These are phyloP conservation scores for Curvularia eragrostidis DNA, from an alignment of 2,329 filamentous ascomycete species.

Conservation along the genomic window DNA sequence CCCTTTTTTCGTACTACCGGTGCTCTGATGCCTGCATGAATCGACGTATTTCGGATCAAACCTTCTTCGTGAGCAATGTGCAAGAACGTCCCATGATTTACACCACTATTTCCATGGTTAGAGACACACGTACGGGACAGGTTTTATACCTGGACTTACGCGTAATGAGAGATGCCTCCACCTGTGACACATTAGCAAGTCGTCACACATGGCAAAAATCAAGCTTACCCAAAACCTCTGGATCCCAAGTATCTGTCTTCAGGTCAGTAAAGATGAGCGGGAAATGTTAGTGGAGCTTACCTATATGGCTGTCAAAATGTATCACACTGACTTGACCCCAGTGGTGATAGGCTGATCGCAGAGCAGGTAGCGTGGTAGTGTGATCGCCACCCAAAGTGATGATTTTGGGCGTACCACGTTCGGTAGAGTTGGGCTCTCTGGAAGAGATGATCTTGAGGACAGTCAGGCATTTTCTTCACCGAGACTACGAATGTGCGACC, in stretches of 20 bases:
- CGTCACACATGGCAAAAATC: not conserved
- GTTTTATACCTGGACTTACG: slow-evolving; percentile 50
- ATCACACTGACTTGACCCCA: slow-evolving; percentile 65
- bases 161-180: slow-evolving; percentile 66
- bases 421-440: slow-evolving; percentile 55
- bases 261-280: not conserved
- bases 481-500: slow-evolving; percentile 7
- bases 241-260: slow-evolving; percentile 62
- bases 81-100: slow-evolving; percentile 68
- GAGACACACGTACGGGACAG: not conserved
- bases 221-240: slow-evolving; percentile 57
- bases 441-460: slow-evolving; percentile 53
- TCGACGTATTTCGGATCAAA: slow-evolving; percentile 63
- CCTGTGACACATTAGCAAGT: slow-evolving; percentile 42
- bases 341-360: slow-evolving; percentile 57
- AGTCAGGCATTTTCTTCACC: not conserved
- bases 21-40: slow-evolving; percentile 68
- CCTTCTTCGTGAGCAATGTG: slow-evolving; percentile 69
- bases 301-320: slow-evolving; percentile 64
- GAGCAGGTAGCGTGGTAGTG: slow-evolving; percentile 61
- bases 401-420: slow-evolving; percentile 58
- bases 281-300: slow-evolving; percentile 24
- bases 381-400: slow-evolving; percentile 64
- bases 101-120: slow-evolving; percentile 42
- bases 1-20: slow-evolving; percentile 58